Evolutionary conservation across 352 stramenopile species (phyloP), one percentile per base, ranked within the genome.

Genomic region (Globisporangium camurandrum): DNA sequence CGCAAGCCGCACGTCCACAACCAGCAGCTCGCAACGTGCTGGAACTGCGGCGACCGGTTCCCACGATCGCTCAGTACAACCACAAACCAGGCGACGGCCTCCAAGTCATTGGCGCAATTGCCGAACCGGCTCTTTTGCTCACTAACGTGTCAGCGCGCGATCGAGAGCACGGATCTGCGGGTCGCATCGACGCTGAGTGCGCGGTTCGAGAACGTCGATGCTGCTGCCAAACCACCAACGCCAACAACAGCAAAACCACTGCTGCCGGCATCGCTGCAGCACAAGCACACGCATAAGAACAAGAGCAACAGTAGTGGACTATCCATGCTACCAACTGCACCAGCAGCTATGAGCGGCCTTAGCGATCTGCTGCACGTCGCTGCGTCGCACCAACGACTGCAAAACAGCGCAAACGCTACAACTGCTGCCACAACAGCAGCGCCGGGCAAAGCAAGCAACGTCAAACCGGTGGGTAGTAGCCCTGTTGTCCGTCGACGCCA

Each of bases 11-110:
- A 31, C 57, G 51, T 9, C 67, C 67, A n/a, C 38, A 26, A 28
- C 0, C 53, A 67, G 22, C 70, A 59, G 26, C 56, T 81, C 43
- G 62, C 51, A 17, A 83, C 71, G 8, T 87, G 73, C 40, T 87
- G 75, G 75, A 83, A 78, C 53, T 87, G 75, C 46, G 75, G 75
- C 22, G 44, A 64, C 10, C 62, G 71, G 8, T 87, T 85, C 37
- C 64, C 71, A 23, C 69, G 73, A 14, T 52, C 66, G 4, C 55
- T 65, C n/a, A n/a, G n/a, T n/a, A n/a, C n/a, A n/a, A n/a, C n/a
- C n/a, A n/a, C n/a, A n/a, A n/a, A n/a, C n/a, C n/a, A n/a, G n/a
- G n/a, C n/a, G n/a, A n/a, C n/a, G n/a, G n/a, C n/a, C n/a, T n/a
- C n/a, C n/a, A n/a, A n/a, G n/a, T n/a, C n/a, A n/a, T n/a, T n/a